These are phyloP conservation scores for Bombardia bombarda DNA, from an alignment of 495 filamentous ascomycete species.

Conservation along the genomic window DNA sequence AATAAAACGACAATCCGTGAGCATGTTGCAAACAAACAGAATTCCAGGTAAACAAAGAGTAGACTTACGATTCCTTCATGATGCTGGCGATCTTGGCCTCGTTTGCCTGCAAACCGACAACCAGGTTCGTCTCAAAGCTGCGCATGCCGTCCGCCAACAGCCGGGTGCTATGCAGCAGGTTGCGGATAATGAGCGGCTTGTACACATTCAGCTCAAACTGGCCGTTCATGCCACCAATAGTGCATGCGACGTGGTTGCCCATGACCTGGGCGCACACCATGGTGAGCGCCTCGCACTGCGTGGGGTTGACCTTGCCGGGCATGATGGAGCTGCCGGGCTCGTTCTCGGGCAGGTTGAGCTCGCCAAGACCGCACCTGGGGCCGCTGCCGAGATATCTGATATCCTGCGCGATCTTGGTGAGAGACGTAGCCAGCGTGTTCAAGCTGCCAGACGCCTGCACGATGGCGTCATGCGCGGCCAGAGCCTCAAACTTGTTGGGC, in stretches of 20 bases:
- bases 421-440: conserved; percentile 84
- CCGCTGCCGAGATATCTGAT: conserved; percentile 95
- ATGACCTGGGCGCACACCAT: conserved; percentile 98
- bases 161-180: conserved; percentile 83
- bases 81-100: conserved; percentile 81
- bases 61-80: conserved; percentile 69
- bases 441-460: conserved; percentile 89
- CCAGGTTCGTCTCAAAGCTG: conserved; percentile 88
- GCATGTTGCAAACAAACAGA: conserved; percentile 1
- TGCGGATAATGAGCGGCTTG: conserved; percentile 93
- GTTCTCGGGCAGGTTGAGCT: conserved; percentile 90
- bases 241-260: conserved; percentile 89
- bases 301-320: conserved; percentile 99
- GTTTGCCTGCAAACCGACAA: conserved; percentile 83
- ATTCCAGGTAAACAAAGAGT: background rate
- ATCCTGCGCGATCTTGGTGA: conserved; percentile 98
- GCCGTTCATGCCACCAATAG: conserved; percentile 90
- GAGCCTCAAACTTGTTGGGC: conserved; percentile 97
- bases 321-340: conserved; percentile 97
- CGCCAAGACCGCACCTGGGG: conserved; percentile 89
- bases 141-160: conserved; percentile 87
- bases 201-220: conserved; percentile 99
- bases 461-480: conserved; percentile 94
- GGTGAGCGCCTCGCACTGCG: conserved; percentile 94
- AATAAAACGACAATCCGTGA: background rate